Evolutionary conservation across 176 grass and related monocot species (phyloP).

Genomic region (Carex parvula): DNA sequence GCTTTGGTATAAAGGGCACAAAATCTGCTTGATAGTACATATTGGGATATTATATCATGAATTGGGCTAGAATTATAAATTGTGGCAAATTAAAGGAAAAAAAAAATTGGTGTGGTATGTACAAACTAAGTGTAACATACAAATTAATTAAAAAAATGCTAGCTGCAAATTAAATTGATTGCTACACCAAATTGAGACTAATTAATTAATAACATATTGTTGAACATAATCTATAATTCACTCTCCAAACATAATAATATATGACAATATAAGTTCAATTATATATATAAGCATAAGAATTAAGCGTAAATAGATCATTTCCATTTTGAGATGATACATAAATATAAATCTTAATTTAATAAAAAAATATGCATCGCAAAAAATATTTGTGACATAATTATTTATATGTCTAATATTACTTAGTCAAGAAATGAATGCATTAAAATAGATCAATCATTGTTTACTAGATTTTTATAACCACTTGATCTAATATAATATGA

Average conservation of each 20-base stretch:
- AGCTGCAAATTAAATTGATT: neutral
- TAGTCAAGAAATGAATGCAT: no score
- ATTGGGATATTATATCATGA: no score
- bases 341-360: neutral
- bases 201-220: no score
- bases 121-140: neutral
- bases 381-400: neutral
- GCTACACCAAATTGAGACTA: neutral
- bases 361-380: neutral
- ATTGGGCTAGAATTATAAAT: no score
- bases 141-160: neutral
- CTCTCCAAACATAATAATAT: no score
- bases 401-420: neutral
- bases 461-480: no score
- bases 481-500: no score
- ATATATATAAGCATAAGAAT: neutral
- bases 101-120: no score
- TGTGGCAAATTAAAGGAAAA: no score
- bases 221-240: neutral
- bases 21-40: neutral
- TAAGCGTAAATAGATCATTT: neutral
- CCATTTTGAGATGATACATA: neutral
- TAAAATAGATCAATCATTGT: no score
- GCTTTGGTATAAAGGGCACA: neutral
- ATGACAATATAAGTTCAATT: neutral